Percentiles rank a stretch among this genome's conserved stretches.
Evolutionary conservation across 192 early-diverging fungal genomes (phyloP).

Genomic region (Rhizoclosmatium globosum): DNA sequence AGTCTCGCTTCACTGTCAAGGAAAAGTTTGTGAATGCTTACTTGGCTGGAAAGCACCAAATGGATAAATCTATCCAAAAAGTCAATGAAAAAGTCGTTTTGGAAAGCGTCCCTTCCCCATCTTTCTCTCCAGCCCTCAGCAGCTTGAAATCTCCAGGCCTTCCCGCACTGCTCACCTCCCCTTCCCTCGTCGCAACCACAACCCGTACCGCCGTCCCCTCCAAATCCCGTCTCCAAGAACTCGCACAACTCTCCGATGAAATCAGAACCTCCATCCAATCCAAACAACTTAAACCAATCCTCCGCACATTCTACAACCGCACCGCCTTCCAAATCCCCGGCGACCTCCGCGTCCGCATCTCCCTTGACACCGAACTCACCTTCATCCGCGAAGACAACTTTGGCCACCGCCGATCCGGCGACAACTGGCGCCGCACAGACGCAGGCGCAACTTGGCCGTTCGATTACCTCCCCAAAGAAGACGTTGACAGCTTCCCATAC

Average conservation of each 20-base stretch:
- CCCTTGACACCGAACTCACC: slow-evolving; percentile 93
- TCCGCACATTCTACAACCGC: slow-evolving; percentile 95
- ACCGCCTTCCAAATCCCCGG: slow-evolving; percentile 98
- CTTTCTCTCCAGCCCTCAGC: background rate
- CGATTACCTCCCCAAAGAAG: slow-evolving; percentile 77
- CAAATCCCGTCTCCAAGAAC: slow-evolving; percentile 58
- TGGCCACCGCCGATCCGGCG: slow-evolving; percentile 69
- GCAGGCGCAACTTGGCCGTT: slow-evolving; percentile 82
- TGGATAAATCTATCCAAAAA: slow-evolving; percentile 79
- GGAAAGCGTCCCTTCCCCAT: slow-evolving; percentile 21
- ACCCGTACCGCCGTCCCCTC: slow-evolving; percentile 31
- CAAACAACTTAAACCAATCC: slow-evolving; percentile 73
- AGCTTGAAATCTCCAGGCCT: background rate
- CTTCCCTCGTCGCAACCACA: slow-evolving; percentile 26
- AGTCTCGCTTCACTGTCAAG: slow-evolving; percentile 92
- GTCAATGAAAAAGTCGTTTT: slow-evolving; percentile 38
- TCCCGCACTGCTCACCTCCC: background rate
- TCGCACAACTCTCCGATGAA: slow-evolving; percentile 74
- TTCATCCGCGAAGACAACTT: slow-evolving; percentile 96
- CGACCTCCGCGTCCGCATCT: slow-evolving; percentile 91
- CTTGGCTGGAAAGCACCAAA: slow-evolving; percentile 77
- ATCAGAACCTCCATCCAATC: slow-evolving; percentile 72
- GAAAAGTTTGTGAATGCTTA: slow-evolving; percentile 92
- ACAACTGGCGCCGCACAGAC: slow-evolving; percentile 93
- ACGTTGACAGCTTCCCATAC: slow-evolving; percentile 90